Percentiles rank a stretch among this genome's conserved stretches.
Conservation (phyloP, 805 yeast genomes). For the Pachysolen tannophilus region DNA sequence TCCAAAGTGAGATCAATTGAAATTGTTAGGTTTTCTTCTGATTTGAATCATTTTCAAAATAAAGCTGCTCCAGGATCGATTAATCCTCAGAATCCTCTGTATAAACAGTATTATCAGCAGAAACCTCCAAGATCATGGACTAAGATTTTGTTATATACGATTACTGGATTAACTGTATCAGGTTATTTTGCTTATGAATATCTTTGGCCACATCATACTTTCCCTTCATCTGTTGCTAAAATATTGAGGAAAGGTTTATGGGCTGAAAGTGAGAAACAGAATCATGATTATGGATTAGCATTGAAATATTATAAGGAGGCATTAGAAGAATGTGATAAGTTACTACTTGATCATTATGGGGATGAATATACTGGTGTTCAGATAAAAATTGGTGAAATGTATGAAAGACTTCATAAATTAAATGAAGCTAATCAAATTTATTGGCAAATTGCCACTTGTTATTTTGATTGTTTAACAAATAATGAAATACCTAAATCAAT, state of each 20-base stretch:
- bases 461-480: conserved; percentile 41
- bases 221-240: conserved; percentile 63
- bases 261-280: conserved; percentile 71
- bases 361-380: conserved; percentile 91
- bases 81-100: conserved; percentile 11
- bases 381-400: conserved; percentile 81
- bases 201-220: conserved; percentile 63
- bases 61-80: conserved; percentile 6
- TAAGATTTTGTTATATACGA: conserved; percentile 10
- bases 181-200: conserved; percentile 24
- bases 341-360: conserved; percentile 46
- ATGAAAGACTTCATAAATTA: conserved; percentile 53
- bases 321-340: conserved; percentile 48
- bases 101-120: conserved; percentile 11
- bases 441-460: conserved; percentile 54
- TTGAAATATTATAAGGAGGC: conserved; percentile 70
- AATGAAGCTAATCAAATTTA: conserved; percentile 64
- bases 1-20: no score
- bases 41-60: conserved; percentile 8
- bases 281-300: conserved; percentile 59
- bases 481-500: no score
- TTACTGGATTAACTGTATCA: conserved; percentile 11
- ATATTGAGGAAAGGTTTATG: conserved; percentile 67
- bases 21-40: background rate
- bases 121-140: conserved; percentile 12